phyloP scores from a whole-genome alignment of 768 basidiomycete genomes.

The Gelatoporia subvermispora region DNA sequence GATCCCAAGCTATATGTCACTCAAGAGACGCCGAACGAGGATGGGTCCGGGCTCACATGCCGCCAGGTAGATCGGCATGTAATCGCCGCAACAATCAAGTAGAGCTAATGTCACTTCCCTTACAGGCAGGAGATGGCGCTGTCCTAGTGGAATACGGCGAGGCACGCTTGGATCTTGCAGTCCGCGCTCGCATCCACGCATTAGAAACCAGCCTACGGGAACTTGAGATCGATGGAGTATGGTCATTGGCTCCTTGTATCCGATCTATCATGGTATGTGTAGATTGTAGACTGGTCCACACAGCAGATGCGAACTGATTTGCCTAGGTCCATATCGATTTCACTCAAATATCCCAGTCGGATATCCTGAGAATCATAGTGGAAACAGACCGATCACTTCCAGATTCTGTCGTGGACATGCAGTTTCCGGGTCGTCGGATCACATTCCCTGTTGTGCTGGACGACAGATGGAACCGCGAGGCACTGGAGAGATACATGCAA shows the following conservation, averaged over 20 bases:
- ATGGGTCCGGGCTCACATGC: constrained; percentile 36
- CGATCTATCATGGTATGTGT: constrained; percentile 50
- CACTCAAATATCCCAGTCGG: constrained; percentile 32
- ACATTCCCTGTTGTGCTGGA: constrained; percentile 60
- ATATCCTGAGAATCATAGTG: constrained; percentile 39
- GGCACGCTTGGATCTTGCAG: constrained; percentile 45
- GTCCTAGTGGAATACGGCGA: constrained; percentile 61
- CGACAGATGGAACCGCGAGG: constrained; percentile 53
- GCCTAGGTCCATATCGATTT: constrained; percentile 48
- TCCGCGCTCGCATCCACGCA: constrained; percentile 56
- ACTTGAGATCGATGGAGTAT: constrained; percentile 30
- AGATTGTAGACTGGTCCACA: background rate
- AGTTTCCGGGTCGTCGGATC: constrained; percentile 48
- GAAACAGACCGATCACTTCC: constrained; percentile 36
- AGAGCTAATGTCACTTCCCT: background rate
- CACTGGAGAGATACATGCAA: constrained; percentile 52
- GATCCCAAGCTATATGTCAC: constrained; percentile 36
- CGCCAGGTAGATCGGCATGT: constrained; percentile 40
- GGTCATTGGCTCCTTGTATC: constrained; percentile 46
- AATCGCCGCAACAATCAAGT: background rate
- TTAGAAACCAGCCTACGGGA: constrained; percentile 38
- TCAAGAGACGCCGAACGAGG: constrained; percentile 4
- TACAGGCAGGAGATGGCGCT: constrained; percentile 56
- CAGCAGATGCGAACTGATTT: background rate
- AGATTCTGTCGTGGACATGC: constrained; percentile 31